These are phyloP conservation scores for Fusarium ramigenum DNA, from an alignment of 2,329 filamentous ascomycete species.

Conservation along the genomic window DNA sequence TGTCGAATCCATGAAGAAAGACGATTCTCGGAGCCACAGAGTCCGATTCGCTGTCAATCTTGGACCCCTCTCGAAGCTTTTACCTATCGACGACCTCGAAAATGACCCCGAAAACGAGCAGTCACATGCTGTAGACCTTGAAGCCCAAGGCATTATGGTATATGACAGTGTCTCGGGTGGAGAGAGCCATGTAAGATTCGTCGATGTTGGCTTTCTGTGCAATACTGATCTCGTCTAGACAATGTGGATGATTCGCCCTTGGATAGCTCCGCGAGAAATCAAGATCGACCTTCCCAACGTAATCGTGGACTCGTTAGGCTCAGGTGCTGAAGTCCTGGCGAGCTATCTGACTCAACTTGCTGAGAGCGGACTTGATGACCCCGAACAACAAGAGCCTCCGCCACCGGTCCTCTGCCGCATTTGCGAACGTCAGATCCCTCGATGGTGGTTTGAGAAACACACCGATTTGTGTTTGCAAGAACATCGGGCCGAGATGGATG, in stretches of 20 bases:
- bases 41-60: constrained; percentile 81
- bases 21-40: constrained; percentile 92
- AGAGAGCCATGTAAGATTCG: constrained; percentile 84
- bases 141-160: constrained; percentile 98
- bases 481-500: constrained; percentile 96
- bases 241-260: constrained; percentile 99
- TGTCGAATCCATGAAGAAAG: constrained; percentile 87
- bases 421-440: constrained; percentile 94
- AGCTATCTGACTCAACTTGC: constrained; percentile 91
- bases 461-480: constrained; percentile 96
- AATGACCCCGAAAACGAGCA: constrained; percentile 51
- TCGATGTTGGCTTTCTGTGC: background rate
- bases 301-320: constrained; percentile 91
- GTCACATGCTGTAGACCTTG: constrained; percentile 73
- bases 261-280: constrained; percentile 86
- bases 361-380: constrained; percentile 81
- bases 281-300: constrained; percentile 92
- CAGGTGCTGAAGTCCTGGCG: constrained; percentile 92
- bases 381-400: constrained; percentile 80
- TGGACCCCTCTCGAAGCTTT: constrained; percentile 74
- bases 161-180: constrained; percentile 88
- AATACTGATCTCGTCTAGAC: constrained; percentile 66
- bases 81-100: constrained; percentile 54
- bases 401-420: constrained; percentile 95
- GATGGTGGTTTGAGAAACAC: constrained; percentile 99